Conservation (phyloP, 2,329 filamentous ascomycete genomes). For the Scolecobasidium constrictum region DNA sequence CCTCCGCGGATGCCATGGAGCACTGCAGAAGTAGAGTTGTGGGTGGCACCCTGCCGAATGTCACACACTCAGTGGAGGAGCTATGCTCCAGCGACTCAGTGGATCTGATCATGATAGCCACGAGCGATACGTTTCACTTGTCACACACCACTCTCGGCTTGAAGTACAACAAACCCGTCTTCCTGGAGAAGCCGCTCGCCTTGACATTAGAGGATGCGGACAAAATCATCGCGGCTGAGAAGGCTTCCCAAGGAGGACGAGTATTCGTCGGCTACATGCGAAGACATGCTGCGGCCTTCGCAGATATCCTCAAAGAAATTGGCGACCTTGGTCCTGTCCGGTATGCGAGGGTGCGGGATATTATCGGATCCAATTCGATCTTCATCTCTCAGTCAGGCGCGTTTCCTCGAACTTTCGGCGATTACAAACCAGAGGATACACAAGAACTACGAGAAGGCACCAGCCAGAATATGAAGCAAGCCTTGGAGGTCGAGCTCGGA, state of each 20-base stretch:
- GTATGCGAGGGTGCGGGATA: conserved; percentile 43
- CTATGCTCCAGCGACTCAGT: conserved; percentile 17
- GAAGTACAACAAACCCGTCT: conserved; percentile 41
- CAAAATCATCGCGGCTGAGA: conserved; percentile 40
- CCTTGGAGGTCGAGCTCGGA: not conserved
- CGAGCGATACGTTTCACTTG: conserved; percentile 45
- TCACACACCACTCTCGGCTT: conserved; percentile 41
- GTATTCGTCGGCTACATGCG: conserved; percentile 53
- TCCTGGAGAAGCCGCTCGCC: conserved; percentile 50
- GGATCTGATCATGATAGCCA: conserved; percentile 45
- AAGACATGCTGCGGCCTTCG: conserved; percentile 47
- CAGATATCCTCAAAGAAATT: conserved; percentile 44
- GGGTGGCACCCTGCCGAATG: not conserved
- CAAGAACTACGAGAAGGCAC: conserved; percentile 4
- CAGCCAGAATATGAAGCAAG: conserved; percentile 21
- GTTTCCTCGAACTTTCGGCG: conserved; percentile 32
- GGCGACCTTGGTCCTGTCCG: conserved; percentile 39
- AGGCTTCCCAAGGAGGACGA: conserved; percentile 25
- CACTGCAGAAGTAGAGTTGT: not conserved
- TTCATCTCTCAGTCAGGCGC: conserved; percentile 41
- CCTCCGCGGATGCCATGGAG: not conserved
- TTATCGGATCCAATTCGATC: conserved; percentile 42
- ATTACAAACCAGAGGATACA: conserved; percentile 23
- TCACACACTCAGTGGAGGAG: not conserved
- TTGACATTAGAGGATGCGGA: conserved; percentile 36